Evolutionary conservation across 2,329 filamentous ascomycete genomes (phyloP).

Genomic region (Penicillium hesseltinei): DNA sequence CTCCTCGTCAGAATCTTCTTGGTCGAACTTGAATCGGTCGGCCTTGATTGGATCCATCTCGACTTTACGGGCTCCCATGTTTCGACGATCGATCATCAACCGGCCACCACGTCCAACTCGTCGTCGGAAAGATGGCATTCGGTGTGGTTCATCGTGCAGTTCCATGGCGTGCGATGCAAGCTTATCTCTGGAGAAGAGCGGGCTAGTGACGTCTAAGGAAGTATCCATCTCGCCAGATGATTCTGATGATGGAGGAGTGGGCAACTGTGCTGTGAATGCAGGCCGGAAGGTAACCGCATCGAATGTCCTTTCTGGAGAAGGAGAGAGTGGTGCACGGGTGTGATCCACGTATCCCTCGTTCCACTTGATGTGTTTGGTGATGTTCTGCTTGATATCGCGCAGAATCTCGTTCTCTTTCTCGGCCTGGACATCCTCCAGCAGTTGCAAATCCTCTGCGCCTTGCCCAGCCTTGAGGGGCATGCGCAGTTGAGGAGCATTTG

Average conservation of each 20-base stretch:
- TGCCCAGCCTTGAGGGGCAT: conserved; percentile 69
- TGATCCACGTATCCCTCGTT: conserved; percentile 86
- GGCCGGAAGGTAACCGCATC: conserved; percentile 64
- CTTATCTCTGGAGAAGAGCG: conserved; percentile 37
- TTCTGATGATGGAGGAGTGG: conserved; percentile 51
- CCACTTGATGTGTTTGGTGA: conserved; percentile 86
- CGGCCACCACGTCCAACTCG: conserved; percentile 82
- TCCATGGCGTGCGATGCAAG: conserved; percentile 44
- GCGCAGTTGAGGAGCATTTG: conserved; percentile 64
- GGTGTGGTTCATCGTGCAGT: conserved; percentile 44
- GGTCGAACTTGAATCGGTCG: conserved; percentile 84
- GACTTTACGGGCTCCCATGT: conserved; percentile 57
- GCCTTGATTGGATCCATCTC: conserved; percentile 49
- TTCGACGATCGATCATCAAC: conserved; percentile 82
- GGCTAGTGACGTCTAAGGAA: conserved; percentile 34
- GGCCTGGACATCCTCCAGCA: conserved; percentile 71
- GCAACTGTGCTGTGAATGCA: conserved; percentile 64
- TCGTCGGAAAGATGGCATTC: conserved; percentile 70
- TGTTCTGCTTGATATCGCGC: conserved; percentile 79
- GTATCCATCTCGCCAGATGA: conserved; percentile 47
- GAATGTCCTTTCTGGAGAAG: conserved; percentile 63
- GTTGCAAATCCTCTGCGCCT: conserved; percentile 74
- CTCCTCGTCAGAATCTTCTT: conserved; percentile 76
- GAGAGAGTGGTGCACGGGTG: conserved; percentile 80
- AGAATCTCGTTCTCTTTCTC: conserved; percentile 81